Percentiles rank a stretch among this genome's conserved stretches.
Conservation (phyloP, 768 basidiomycete species). For the Lyophyllum atratum region DNA sequence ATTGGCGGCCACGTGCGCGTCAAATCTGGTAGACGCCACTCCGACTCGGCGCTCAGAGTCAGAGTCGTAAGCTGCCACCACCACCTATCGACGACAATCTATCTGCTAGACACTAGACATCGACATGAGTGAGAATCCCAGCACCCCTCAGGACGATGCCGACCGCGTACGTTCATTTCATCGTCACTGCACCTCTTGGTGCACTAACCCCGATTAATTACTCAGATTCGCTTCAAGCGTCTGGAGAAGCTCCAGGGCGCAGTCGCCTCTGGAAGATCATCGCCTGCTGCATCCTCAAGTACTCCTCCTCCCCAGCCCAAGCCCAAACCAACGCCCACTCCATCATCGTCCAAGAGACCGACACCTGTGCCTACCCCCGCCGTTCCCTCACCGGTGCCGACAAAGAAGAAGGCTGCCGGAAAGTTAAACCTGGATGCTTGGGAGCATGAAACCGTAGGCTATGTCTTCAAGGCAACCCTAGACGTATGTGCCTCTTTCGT, state of each 20-base stretch:
- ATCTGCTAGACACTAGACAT: slow-evolving; percentile 3
- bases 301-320: slow-evolving; percentile 27
- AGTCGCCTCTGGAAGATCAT: slow-evolving; percentile 28
- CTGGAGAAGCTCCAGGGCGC: slow-evolving; percentile 77
- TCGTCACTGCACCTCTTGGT: neutral
- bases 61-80: neutral
- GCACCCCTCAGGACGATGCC: slow-evolving; percentile 73
- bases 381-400: slow-evolving; percentile 31
- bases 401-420: slow-evolving; percentile 52
- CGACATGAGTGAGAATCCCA: slow-evolving; percentile 41
- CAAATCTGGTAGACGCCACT: neutral
- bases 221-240: slow-evolving; percentile 88
- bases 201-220: neutral
- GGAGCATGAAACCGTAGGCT: slow-evolving; percentile 71
- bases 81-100: slow-evolving; percentile 5
- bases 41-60: neutral
- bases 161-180: slow-evolving; percentile 58
- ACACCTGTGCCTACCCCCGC: slow-evolving; percentile 25
- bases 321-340: slow-evolving; percentile 36
- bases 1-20: slow-evolving; percentile 13
- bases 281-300: slow-evolving; percentile 38
- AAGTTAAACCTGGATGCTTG: slow-evolving; percentile 64
- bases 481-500: slow-evolving; percentile 51
- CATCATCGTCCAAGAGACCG: slow-evolving; percentile 30
- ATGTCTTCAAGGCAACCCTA: slow-evolving; percentile 78